Evolutionary conservation across 495 filamentous ascomycete species (phyloP).

Genomic region (Parachaetomium inaequale): DNA sequence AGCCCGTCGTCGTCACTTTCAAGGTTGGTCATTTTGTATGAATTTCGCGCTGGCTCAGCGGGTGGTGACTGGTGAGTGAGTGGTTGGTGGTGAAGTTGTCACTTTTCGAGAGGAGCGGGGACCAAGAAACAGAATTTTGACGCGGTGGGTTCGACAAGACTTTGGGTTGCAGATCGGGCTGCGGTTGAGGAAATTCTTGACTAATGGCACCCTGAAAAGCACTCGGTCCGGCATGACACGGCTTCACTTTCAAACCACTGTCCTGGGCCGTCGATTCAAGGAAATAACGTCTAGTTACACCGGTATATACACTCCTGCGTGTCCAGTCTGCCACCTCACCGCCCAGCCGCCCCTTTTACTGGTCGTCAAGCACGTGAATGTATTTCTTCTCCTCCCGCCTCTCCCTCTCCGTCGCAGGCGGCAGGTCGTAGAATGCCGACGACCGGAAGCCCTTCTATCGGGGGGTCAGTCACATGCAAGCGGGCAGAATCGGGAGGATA

Average conservation of each 20-base stretch:
- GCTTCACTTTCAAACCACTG: not conserved
- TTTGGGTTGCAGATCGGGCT: not conserved
- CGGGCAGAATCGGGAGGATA: not conserved
- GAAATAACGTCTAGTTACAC: conserved; percentile 33
- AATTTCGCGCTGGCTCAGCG: not conserved
- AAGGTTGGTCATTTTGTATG: conserved; percentile 24
- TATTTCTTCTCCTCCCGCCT: conserved; percentile 94
- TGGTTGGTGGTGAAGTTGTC: not conserved
- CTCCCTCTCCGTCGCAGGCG: conserved; percentile 90
- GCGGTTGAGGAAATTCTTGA: not conserved
- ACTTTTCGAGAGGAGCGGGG: not conserved
- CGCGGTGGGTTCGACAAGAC: conserved; percentile 1
- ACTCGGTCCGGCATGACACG: not conserved
- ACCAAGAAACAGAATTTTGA: conserved; percentile 7
- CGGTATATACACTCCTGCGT: conserved; percentile 43
- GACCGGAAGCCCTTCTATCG: conserved; percentile 78
- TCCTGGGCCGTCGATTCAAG: conserved; percentile 14
- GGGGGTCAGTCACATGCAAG: conserved; percentile 25
- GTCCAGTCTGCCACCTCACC: conserved; percentile 15
- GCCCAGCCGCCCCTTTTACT: conserved; percentile 45
- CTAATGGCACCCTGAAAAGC: no score
- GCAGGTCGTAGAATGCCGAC: conserved; percentile 81
- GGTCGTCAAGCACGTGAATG: conserved; percentile 85
- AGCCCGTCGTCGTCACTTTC: conserved; percentile 43
- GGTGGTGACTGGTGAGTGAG: not conserved